Percentiles rank a stretch among this genome's conserved stretches.
These are phyloP conservation scores for Bipolaris zeicola DNA, from an alignment of 2,329 filamentous ascomycete species.

Conservation along the genomic window DNA sequence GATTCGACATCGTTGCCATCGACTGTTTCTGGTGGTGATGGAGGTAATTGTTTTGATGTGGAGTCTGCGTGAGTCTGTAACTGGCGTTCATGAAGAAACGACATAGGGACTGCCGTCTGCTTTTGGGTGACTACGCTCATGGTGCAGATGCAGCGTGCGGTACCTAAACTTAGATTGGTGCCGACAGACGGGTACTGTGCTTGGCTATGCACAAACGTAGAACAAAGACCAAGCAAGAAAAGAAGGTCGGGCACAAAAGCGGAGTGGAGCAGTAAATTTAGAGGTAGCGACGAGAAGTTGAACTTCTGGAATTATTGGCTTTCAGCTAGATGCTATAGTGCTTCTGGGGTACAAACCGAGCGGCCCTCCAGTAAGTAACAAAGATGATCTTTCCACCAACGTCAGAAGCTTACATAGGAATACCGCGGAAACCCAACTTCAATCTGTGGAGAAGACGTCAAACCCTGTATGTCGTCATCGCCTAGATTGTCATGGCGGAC, in stretches of 20 bases:
- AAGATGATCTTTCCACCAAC: constrained; percentile 12
- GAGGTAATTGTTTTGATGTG: constrained; percentile 32
- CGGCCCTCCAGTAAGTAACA: constrained; percentile 17
- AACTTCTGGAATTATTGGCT: background rate
- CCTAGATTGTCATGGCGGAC: constrained; percentile 7
- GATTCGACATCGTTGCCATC: constrained; percentile 38
- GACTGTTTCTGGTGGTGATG: constrained; percentile 45
- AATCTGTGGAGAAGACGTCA: constrained; percentile 31
- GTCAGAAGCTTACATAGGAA: constrained; percentile 12
- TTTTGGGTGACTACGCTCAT: constrained; percentile 29
- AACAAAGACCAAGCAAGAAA: background rate
- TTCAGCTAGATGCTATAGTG: background rate
- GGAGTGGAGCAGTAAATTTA: background rate
- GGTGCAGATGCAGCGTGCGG: constrained; percentile 1
- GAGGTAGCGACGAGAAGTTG: background rate
- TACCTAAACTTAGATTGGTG: background rate
- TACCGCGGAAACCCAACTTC: constrained; percentile 24
- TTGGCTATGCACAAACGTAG: background rate
- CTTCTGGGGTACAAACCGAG: constrained; percentile 11
- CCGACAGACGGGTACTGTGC: background rate
- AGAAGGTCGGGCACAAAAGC: background rate
- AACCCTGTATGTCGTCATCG: constrained; percentile 27
- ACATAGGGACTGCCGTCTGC: constrained; percentile 19
- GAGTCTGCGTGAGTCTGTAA: constrained; percentile 25
- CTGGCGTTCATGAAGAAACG: constrained; percentile 23